These are phyloP conservation scores for Rosa multiflora DNA, from an alignment of 306 rosid genomes.

Conservation along the genomic window DNA sequence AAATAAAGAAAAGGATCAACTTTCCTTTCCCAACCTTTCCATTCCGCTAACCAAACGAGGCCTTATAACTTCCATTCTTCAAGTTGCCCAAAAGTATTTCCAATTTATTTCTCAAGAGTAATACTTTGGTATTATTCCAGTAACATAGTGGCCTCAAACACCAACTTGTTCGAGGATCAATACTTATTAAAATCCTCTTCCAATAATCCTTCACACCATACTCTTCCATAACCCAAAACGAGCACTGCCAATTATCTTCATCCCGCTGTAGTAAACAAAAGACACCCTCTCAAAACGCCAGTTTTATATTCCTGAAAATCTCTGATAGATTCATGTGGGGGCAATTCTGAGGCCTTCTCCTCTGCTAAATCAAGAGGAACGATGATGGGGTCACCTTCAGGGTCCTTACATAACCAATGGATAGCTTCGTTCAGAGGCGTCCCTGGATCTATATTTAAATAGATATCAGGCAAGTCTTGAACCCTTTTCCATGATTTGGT, in stretches of 20 bases:
- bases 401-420: not conserved
- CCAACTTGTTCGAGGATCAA: not conserved
- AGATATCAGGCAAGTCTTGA: not conserved
- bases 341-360: not conserved
- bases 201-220: not conserved
- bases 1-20: too few relatives aligned
- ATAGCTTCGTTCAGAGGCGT: not conserved
- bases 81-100: not conserved
- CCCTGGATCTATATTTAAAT: not conserved
- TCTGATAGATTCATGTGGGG: not conserved
- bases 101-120: not conserved
- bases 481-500: not conserved
- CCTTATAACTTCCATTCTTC: not conserved
- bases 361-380: not conserved
- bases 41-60: too few relatives aligned
- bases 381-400: not conserved
- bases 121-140: not conserved
- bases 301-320: not conserved
- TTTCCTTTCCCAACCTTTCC: too few relatives aligned
- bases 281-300: not conserved
- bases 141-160: not conserved
- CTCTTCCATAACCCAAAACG: slow-evolving; percentile 2
- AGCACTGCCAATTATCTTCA: not conserved
- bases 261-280: not conserved
- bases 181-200: not conserved